Evolutionary conservation across 768 basidiomycete species (phyloP).

Genomic region (Mycena sanguinolenta): DNA sequence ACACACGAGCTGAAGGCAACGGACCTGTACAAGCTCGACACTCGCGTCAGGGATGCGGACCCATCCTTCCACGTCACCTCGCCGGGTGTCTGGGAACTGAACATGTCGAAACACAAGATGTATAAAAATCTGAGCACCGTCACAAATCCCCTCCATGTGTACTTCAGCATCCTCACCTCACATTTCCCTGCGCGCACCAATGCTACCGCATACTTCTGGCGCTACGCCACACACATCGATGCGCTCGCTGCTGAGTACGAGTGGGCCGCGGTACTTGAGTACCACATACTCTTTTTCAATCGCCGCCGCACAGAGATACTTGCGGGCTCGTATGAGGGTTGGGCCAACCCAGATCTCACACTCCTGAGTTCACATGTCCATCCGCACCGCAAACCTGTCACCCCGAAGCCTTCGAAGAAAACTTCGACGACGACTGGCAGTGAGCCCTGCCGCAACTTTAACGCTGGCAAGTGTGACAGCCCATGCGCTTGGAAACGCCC

Average conservation of each 20-base stretch:
- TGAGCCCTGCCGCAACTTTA: slow-evolving; percentile 6
- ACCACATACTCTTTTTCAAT: slow-evolving; percentile 21
- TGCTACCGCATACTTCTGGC: not conserved
- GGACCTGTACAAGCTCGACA: slow-evolving; percentile 38
- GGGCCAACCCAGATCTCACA: slow-evolving; percentile 12
- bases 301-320: slow-evolving; percentile 13
- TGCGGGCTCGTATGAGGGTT: not conserved
- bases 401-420: not conserved
- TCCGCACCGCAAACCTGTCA: not conserved
- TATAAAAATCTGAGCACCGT: slow-evolving; percentile 18
- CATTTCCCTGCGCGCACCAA: not conserved
- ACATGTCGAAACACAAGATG: slow-evolving; percentile 8
- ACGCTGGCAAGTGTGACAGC: not conserved
- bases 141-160: slow-evolving; percentile 9
- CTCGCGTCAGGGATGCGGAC: slow-evolving; percentile 9
- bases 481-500: slow-evolving; percentile 1
- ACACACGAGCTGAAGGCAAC: too few relatives aligned
- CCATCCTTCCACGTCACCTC: not conserved
- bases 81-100: slow-evolving; percentile 4
- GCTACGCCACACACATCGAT: slow-evolving; percentile 18
- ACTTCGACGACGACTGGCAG: not conserved
- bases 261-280: too few relatives aligned
- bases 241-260: slow-evolving; percentile 22
- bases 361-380: slow-evolving; percentile 6
- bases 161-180: slow-evolving; percentile 17